A percentile compares a stretch with the other conserved stretches of the same genome.
These are phyloP conservation scores for Talaromyces sp. DNA, from an alignment of 2,329 filamentous ascomycete species.

Conservation along the genomic window DNA sequence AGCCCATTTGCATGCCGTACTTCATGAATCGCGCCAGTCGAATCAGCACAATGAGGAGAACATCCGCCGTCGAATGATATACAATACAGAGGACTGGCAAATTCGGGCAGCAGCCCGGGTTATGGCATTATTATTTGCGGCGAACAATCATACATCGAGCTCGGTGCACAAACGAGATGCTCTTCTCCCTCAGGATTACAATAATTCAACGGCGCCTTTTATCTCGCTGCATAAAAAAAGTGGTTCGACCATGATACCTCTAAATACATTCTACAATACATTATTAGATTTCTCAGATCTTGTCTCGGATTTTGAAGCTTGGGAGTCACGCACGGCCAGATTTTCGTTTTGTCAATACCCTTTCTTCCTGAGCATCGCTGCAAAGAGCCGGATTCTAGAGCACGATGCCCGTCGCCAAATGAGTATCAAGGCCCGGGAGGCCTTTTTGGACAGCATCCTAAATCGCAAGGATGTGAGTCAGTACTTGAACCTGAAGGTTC, in stretches of 20 bases:
- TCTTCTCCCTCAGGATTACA: slow-evolving; percentile 15
- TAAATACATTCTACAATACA: slow-evolving; percentile 83
- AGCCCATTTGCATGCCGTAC: slow-evolving; percentile 72
- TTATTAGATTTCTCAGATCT: slow-evolving; percentile 83
- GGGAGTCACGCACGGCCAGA: slow-evolving; percentile 70
- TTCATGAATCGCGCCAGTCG: slow-evolving; percentile 33
- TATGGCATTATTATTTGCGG: slow-evolving; percentile 75
- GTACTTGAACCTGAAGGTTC: slow-evolving; percentile 71
- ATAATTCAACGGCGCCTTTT: slow-evolving; percentile 3
- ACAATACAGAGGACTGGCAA: slow-evolving; percentile 85
- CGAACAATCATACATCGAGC: slow-evolving; percentile 58
- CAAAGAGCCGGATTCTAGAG: slow-evolving; percentile 86
- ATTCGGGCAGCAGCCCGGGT: slow-evolving; percentile 75
- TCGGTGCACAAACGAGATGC: slow-evolving; percentile 25
- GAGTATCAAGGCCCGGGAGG: slow-evolving; percentile 81
- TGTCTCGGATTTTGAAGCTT: slow-evolving; percentile 79
- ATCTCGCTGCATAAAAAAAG: not conserved
- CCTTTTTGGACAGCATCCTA: slow-evolving; percentile 86
- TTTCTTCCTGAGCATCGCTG: slow-evolving; percentile 85
- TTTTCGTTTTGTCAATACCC: slow-evolving; percentile 93
- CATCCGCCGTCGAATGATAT: slow-evolving; percentile 49
- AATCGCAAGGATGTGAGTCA: slow-evolving; percentile 70
- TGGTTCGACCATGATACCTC: slow-evolving; percentile 62
- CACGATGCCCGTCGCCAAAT: slow-evolving; percentile 85
- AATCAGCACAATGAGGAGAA: slow-evolving; percentile 9